A percentile compares a stretch with the other conserved stretches of the same genome.
Evolutionary conservation across 495 filamentous ascomycete genomes (phyloP).

Genomic region (Penicillium arizonense): DNA sequence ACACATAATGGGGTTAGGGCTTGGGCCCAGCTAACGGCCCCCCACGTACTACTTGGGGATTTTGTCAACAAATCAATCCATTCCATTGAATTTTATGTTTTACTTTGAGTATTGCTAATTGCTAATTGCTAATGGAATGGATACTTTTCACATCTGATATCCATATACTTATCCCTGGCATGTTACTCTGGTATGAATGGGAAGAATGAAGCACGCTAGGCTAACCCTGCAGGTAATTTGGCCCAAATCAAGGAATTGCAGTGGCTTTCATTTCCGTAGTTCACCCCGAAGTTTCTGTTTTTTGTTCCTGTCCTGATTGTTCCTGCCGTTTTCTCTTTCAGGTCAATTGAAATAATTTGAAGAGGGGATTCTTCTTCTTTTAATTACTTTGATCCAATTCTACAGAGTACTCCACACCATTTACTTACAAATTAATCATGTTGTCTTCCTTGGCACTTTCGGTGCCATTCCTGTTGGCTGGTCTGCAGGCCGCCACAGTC

Average conservation of each 20-base stretch:
- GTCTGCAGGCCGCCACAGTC: conserved; percentile 24
- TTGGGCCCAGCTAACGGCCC: too few relatives aligned
- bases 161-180: neutral
- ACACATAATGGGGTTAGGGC: too few relatives aligned
- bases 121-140: too few relatives aligned
- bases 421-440: conserved; percentile 14
- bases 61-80: too few relatives aligned
- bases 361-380: too few relatives aligned
- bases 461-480: conserved; percentile 28
- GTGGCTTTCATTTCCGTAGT: neutral
- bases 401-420: neutral
- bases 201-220: conserved; percentile 9
- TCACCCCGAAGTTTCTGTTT: neutral
- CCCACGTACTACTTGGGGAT: too few relatives aligned
- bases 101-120: too few relatives aligned
- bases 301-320: neutral
- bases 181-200: neutral
- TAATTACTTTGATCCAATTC: neutral
- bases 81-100: too few relatives aligned
- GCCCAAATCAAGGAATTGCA: conserved; percentile 14
- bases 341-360: too few relatives aligned
- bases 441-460: conserved; percentile 21
- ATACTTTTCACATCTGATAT: too few relatives aligned
- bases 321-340: neutral
- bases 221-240: conserved; percentile 5